A percentile compares a stretch with the other conserved stretches of the same genome.
These are phyloP conservation scores for Penicillium sp. DNA, from an alignment of 2,329 filamentous ascomycete species.

Conservation along the genomic window DNA sequence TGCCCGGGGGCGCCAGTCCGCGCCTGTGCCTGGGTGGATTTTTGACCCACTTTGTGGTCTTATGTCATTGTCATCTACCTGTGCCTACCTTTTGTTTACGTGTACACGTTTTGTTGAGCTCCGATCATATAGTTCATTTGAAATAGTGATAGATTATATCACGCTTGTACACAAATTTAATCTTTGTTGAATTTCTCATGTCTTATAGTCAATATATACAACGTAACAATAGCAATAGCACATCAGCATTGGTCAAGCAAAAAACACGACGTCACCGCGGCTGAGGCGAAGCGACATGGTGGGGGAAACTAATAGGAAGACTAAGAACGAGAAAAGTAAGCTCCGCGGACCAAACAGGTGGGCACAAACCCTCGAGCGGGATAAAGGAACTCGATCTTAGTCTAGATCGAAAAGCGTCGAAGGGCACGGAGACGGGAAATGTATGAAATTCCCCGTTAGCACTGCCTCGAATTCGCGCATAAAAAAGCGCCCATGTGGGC, in stretches of 20 bases:
- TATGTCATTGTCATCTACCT: neutral
- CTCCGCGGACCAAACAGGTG: neutral
- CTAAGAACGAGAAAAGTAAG: neutral
- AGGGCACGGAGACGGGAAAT: neutral
- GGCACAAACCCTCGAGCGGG: neutral
- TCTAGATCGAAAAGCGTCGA: neutral
- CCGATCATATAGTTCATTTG: no score
- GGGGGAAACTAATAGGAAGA: neutral
- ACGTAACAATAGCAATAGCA: no score
- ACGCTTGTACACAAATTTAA: no score
- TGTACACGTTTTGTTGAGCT: neutral
- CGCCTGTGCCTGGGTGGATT: neutral
- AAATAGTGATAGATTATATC: no score
- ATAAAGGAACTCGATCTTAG: neutral
- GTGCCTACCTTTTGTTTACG: neutral
- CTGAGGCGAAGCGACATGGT: neutral
- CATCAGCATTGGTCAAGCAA: neutral
- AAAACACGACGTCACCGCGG: neutral
- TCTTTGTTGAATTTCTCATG: no score
- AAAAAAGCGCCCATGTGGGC: neutral
- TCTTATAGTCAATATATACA: no score
- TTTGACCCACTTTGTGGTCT: neutral
- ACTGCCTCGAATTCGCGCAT: conserved; percentile 3
- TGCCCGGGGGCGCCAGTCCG: neutral
- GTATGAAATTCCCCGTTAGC: neutral